Percentiles rank a stretch among this genome's conserved stretches.
phyloP scores from a whole-genome alignment of 257 asterid species.

The Solanum chaucha region DNA sequence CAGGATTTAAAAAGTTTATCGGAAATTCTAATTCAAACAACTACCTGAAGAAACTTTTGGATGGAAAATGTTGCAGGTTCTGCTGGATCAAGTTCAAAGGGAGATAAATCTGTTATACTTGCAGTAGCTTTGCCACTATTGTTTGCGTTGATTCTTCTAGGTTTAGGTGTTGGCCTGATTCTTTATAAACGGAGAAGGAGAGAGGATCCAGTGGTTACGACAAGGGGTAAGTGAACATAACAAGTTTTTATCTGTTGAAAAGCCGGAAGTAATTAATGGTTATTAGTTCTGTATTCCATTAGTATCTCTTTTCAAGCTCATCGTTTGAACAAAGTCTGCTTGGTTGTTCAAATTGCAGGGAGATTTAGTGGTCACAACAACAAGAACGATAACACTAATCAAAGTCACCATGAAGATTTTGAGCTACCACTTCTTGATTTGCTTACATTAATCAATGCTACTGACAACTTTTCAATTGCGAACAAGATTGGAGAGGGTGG shows the following conservation, averaged over 20 bases:
- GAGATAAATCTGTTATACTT: not conserved
- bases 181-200: not conserved
- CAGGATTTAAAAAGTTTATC: not conserved
- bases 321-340: not conserved
- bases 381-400: not conserved
- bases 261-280: not conserved
- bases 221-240: not conserved
- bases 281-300: not conserved
- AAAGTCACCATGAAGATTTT: constrained; percentile 3
- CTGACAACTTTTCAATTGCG: constrained; percentile 7
- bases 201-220: not conserved
- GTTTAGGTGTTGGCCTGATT: not conserved
- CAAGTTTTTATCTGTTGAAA: not conserved
- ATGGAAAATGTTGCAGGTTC: not conserved
- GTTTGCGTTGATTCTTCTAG: not conserved
- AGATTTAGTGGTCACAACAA: not conserved
- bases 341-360: not conserved
- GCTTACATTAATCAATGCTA: constrained; percentile 14
- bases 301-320: not conserved
- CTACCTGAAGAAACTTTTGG: not conserved
- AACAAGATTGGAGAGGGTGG: constrained; percentile 45
- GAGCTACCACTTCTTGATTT: constrained; percentile 14
- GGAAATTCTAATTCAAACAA: not conserved
- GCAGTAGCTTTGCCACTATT: not conserved
- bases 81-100: not conserved